phyloP scores from a whole-genome alignment of 768 basidiomycete species.

The Hortiboletus flavorubellus region DNA sequence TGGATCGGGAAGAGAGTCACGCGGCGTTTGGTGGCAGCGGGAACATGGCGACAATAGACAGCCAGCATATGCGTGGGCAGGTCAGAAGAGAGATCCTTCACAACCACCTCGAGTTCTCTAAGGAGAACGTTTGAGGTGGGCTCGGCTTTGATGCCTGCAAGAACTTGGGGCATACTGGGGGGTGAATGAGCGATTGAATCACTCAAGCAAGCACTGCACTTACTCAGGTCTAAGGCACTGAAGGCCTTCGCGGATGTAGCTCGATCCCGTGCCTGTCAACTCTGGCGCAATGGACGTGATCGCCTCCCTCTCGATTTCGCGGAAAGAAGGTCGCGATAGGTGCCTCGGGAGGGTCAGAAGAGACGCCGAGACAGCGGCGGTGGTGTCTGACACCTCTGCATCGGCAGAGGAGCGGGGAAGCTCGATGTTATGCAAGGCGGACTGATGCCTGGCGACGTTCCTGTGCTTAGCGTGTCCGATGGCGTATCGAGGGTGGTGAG shows the following conservation, averaged over 20 bases:
- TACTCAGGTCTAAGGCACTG: slow-evolving; percentile 29
- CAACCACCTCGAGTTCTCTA: too few relatives aligned
- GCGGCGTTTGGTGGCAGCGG: too few relatives aligned
- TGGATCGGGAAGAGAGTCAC: too few relatives aligned
- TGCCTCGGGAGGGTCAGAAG: too few relatives aligned
- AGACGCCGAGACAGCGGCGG: too few relatives aligned
- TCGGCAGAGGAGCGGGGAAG: slow-evolving; percentile 22
- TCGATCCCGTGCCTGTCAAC: slow-evolving; percentile 18
- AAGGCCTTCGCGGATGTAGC: slow-evolving; percentile 29
- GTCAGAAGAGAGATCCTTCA: too few relatives aligned
- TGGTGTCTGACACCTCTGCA: neutral
- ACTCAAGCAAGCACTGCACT: neutral
- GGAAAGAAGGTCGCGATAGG: too few relatives aligned
- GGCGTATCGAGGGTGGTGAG: slow-evolving; percentile 32
- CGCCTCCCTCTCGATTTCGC: slow-evolving; percentile 7
- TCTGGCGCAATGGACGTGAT: slow-evolving; percentile 27
- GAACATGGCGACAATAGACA: too few relatives aligned
- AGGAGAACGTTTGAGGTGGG: too few relatives aligned
- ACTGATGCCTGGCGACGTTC: slow-evolving; percentile 11
- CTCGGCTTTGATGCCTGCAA: slow-evolving; percentile 26
- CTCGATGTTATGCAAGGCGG: slow-evolving; percentile 27
- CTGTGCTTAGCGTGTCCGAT: slow-evolving; percentile 41
- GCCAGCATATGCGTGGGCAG: too few relatives aligned
- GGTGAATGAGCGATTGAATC: neutral
- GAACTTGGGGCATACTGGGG: slow-evolving; percentile 31